Base-by-base conservation (phyloP, 768 basidiomycete species). In the Leucosporidium yakuticum region DNA sequence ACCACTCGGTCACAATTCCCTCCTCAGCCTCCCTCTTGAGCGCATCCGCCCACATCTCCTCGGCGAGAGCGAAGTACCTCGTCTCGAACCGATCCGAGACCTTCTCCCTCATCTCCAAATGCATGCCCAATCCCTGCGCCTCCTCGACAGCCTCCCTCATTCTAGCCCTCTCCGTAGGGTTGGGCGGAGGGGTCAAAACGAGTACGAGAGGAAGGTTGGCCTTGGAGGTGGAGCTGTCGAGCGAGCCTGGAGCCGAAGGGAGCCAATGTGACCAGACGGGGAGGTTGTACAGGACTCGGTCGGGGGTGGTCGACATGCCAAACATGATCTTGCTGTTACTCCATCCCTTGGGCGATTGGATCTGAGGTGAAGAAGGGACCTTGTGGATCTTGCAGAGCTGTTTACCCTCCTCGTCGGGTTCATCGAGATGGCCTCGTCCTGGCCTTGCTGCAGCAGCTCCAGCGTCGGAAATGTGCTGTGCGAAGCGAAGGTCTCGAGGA, bases 251-350 rank as follows among this genome's bases (percentile, higher is more conserved):
- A 6, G 48, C 4, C 32, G 53, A 8, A 1, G 72, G 69, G 8
- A 73, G 36, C 72, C 72, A 73, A 25, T 73, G 63, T n/a, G 51
- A 20, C 72, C 72, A 73, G n/a, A 73, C 69, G 31, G 72, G 72
- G 23, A 73, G 34, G 63, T 73, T 73, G 65, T 63, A 69, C 36
- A 69, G 49, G 7, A 73, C 67, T 7, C 72, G 66, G 29, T 73
- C 72, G 6, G 72, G 63, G 12, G 64, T 60, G 25, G 72, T 73
- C 48, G 66, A 68, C 72, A 73, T 73, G 32, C 72, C 72, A 34
- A 68, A 73, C 72, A 73, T 73, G 66, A 73, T 49, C 20, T 54
- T 65, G 48, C 29, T 62, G 51, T 55, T 25, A 15, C 19, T 34
- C 63, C 63, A 73, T 20, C 19, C n/a, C 12, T 17, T 23, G 0